Percentiles rank a stretch among this genome's conserved stretches.
These are phyloP conservation scores for Ehretia macrophylla DNA, from an alignment of 257 asterid genomes.

Conservation along the genomic window DNA sequence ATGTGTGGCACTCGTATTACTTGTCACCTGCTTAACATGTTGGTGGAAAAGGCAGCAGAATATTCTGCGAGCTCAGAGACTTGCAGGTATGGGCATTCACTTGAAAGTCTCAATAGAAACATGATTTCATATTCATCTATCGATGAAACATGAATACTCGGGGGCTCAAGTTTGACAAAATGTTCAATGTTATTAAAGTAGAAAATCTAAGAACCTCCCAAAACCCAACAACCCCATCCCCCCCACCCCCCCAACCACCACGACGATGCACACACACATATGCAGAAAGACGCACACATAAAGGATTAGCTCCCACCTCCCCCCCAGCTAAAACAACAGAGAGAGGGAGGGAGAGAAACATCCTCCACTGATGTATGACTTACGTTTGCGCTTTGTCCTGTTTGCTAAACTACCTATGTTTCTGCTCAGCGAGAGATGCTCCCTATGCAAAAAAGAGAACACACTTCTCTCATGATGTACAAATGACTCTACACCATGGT, in stretches of 20 bases:
- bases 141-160: background rate
- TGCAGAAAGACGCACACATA: no score
- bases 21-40: constrained; percentile 61
- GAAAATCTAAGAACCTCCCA: no score
- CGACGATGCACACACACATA: no score
- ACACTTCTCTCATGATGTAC: constrained; percentile 68
- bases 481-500: constrained; percentile 62
- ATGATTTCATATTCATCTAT: no score
- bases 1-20: constrained; percentile 44
- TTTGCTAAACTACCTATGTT: background rate
- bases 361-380: background rate
- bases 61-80: constrained; percentile 82
- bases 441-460: constrained; percentile 92
- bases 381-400: no score
- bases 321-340: no score
- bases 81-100: constrained; percentile 52
- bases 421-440: constrained; percentile 76
- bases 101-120: background rate
- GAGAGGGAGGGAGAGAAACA: background rate
- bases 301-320: no score
- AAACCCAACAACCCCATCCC: no score
- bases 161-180: no score
- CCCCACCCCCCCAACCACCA: no score
- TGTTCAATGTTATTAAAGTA: no score
- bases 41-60: constrained; percentile 98